A percentile compares a stretch with the other conserved stretches of the same genome.
These are phyloP conservation scores for Sugiyamaella grinbergsii DNA, from an alignment of 1,139 yeast genomes.

Conservation along the genomic window DNA sequence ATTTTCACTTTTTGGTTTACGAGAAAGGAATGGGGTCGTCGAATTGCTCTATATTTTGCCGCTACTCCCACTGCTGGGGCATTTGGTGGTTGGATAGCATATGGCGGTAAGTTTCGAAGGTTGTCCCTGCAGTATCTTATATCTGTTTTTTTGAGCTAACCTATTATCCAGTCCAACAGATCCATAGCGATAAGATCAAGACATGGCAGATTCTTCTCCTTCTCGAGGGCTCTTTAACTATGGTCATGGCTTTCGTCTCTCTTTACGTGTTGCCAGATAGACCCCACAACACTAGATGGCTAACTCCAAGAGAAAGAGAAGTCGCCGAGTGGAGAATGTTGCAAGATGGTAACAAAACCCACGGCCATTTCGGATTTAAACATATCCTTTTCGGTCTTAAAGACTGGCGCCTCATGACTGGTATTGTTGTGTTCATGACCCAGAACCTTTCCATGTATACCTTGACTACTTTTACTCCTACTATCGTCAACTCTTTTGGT, in stretches of 20 bases:
- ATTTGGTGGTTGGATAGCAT: conserved; percentile 32
- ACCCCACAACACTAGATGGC: conserved; percentile 44
- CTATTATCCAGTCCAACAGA: conserved; percentile 38
- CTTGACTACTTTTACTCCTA: conserved; percentile 27
- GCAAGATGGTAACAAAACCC: conserved; percentile 24
- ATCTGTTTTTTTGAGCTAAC: not conserved
- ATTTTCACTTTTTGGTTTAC: conserved; percentile 27
- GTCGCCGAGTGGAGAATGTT: conserved; percentile 26
- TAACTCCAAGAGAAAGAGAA: conserved; percentile 25
- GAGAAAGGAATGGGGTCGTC: conserved; percentile 39
- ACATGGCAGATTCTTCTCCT: conserved; percentile 63
- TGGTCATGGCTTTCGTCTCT: conserved; percentile 38
- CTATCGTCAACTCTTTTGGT: conserved; percentile 28
- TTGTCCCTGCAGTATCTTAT: not conserved
- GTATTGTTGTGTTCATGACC: conserved; percentile 29
- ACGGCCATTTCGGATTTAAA: conserved; percentile 23
- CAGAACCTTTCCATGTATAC: conserved; percentile 30
- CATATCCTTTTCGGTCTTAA: conserved; percentile 23
- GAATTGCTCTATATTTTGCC: conserved; percentile 42
- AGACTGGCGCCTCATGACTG: conserved; percentile 26
- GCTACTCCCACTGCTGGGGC: conserved; percentile 33
- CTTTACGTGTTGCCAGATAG: conserved; percentile 42
- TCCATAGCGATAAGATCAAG: conserved; percentile 21
- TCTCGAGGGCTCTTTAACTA: conserved; percentile 49
- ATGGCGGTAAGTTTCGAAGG: conserved; percentile 21